Conservation (phyloP, 305 asterid species). For the Rubia peregrina region DNA sequence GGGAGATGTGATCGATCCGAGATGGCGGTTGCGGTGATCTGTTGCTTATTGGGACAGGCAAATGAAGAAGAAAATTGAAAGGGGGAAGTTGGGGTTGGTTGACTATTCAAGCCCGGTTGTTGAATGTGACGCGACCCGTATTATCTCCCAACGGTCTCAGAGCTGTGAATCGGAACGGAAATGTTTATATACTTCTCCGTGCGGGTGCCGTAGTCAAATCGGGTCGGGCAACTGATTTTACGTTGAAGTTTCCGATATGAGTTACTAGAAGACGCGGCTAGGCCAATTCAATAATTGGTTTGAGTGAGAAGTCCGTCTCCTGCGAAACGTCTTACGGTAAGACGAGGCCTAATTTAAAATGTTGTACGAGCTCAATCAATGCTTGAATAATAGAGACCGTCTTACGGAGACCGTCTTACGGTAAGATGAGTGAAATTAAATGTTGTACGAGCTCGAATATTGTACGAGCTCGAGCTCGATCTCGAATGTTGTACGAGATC, state of each 20-base stretch:
- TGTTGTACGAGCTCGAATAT: too few species aligned
- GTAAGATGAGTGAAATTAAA: too few species aligned
- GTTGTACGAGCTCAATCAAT: too few species aligned
- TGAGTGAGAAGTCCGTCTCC: too few species aligned
- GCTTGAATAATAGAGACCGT: too few species aligned
- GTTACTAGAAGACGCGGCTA: neutral
- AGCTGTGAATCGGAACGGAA: conserved; percentile 10
- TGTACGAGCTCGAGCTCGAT: too few species aligned
- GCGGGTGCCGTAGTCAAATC: conserved; percentile 8
- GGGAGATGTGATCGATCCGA: conserved; percentile 17
- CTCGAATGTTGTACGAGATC: too few species aligned
- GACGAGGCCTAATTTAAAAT: too few species aligned
- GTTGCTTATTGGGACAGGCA: conserved; percentile 9
- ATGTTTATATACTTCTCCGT: neutral
- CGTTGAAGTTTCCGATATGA: conserved; percentile 6
- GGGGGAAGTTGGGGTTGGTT: conserved; percentile 11
- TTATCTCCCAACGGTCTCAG: conserved; percentile 13
- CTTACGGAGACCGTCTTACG: too few species aligned
- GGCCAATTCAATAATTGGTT: conserved; percentile 3
- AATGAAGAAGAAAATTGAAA: conserved; percentile 1
- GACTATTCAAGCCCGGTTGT: conserved; percentile 28
- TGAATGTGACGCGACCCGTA: conserved; percentile 26
- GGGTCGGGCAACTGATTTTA: conserved; percentile 9
- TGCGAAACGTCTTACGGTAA: too few species aligned
- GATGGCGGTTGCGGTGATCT: conserved; percentile 33